These are phyloP conservation scores for Eleusine coracana DNA, from an alignment of 176 grass and related monocot species.

Conservation along the genomic window DNA sequence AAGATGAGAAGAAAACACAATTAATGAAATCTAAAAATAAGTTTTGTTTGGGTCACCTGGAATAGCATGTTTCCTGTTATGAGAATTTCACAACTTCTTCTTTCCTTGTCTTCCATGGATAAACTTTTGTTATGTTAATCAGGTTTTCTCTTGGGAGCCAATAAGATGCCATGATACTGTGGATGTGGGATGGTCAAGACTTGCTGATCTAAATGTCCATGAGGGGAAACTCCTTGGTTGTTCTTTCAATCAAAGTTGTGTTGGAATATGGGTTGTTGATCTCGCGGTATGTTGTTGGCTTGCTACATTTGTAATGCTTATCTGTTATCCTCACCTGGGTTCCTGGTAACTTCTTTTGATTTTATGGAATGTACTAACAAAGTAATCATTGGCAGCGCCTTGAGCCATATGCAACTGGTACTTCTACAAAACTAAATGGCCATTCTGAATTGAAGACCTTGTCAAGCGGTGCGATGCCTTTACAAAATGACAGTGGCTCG, in stretches of 20 bases:
- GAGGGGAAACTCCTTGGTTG: slow-evolving; percentile 99
- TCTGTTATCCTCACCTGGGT: background rate
- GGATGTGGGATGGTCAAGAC: slow-evolving; percentile 94
- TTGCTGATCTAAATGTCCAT: slow-evolving; percentile 96
- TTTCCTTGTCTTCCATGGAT: slow-evolving; percentile 31
- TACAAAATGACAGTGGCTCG: slow-evolving; percentile 76
- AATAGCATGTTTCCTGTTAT: slow-evolving; percentile 7
- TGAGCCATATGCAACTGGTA: slow-evolving; percentile 73
- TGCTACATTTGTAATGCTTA: slow-evolving; percentile 14
- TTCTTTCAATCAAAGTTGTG: slow-evolving; percentile 99
- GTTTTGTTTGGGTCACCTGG: too few relatives aligned
- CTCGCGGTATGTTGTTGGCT: slow-evolving; percentile 60
- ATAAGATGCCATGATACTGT: slow-evolving; percentile 92
- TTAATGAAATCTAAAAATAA: too few relatives aligned
- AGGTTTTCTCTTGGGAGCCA: slow-evolving; percentile 99
- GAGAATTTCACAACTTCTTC: background rate
- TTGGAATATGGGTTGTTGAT: slow-evolving; percentile 99
- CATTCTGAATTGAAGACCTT: slow-evolving; percentile 62
- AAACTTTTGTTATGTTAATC: slow-evolving; percentile 39
- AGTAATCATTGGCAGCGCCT: slow-evolving; percentile 65
- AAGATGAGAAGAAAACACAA: too few relatives aligned
- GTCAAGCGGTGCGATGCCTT: slow-evolving; percentile 49
- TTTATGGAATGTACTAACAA: slow-evolving; percentile 38
- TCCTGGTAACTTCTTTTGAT: background rate
- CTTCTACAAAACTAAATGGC: slow-evolving; percentile 63